Evolutionary conservation across 2,329 filamentous ascomycete genomes (phyloP), one percentile per base, ranked within the genome.

Genomic region (Diaporthe ilicicola): DNA sequence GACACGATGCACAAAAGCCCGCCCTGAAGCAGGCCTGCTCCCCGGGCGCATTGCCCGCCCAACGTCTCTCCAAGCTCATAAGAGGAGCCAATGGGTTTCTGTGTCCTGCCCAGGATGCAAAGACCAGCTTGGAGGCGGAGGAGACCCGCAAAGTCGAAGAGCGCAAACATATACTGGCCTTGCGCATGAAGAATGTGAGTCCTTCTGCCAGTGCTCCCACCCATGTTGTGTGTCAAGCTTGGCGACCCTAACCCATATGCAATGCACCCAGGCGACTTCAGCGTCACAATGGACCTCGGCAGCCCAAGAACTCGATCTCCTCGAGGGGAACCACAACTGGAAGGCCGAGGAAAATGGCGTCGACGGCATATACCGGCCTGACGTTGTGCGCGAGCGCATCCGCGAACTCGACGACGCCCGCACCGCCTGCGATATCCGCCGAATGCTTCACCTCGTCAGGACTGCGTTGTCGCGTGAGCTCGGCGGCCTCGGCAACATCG

Each of bases 291-390:
- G 95, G 94, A 88, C 91, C 75, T 84, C 84, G 19, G 92, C 93
- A 12, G 95, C 95, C 2, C 86, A 86, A 53, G 91, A 95, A 77
- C 88, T 98, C 53, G 95, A 98, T 78, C 80, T 86, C 12, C 83
- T 97, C 17, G 94, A 97, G 79, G 91, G 91, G 55, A 94, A 95
- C 77, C 91, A 95, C 74, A 82, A 85, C 34, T 97, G 95, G 95
- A 97, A 97, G 79, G 80, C 85, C 39, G 89, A 93, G 64, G 82
- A 88, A 10, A 79, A 77, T 1, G 70, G 66, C 4, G 70, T 70
- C 44, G 81, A 87, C n/a, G 83, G 87, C 56, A 91, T 94, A 75
- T 96, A 95, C 79, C 90, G 95, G 76, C 87, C 90, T 0, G 83
- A 84, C 0, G 83, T 97, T 10, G 89, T 98, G 51, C 85, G 91